These are phyloP conservation scores for Capsicum chinense DNA, from an alignment of 257 asterid species.

Conservation along the genomic window DNA sequence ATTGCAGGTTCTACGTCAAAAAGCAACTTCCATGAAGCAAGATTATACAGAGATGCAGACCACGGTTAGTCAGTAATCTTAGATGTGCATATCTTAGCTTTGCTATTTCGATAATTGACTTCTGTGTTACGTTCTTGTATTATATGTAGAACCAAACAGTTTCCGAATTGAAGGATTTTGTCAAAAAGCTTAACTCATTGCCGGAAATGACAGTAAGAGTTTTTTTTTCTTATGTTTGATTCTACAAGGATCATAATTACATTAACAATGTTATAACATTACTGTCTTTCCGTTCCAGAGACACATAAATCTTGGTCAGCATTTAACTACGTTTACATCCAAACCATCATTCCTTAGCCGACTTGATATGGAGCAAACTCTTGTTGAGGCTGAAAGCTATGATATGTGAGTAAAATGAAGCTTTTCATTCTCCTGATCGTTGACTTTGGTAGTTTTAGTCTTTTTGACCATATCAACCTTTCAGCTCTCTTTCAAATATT, in stretches of 20 bases:
- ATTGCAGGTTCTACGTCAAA: constrained; percentile 98
- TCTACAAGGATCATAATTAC: constrained; percentile 21
- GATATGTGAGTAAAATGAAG: constrained; percentile 64
- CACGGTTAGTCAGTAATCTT: constrained; percentile 60
- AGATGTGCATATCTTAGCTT: constrained; percentile 29
- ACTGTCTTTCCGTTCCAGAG: constrained; percentile 63
- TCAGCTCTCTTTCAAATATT: constrained; percentile 12
- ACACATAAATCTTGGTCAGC: constrained; percentile 97
- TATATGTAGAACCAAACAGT: constrained; percentile 80
- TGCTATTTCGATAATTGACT: constrained; percentile 31
- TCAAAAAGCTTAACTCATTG: constrained; percentile 94
- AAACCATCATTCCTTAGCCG: constrained; percentile 80
- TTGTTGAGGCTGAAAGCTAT: constrained; percentile 90
- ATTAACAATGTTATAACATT: constrained; percentile 31
- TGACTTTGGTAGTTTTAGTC: constrained; percentile 18
- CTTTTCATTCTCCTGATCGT: constrained; percentile 3
- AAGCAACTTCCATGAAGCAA: constrained; percentile 97
- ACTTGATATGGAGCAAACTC: constrained; percentile 96
- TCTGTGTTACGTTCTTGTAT: constrained; percentile 34
- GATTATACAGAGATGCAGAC: constrained; percentile 89
- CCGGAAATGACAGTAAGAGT: constrained; percentile 96
- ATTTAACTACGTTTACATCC: constrained; percentile 81
- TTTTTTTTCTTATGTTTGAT: constrained; percentile 31
- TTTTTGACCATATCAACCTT: not conserved
- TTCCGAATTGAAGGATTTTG: constrained; percentile 96